A percentile compares a stretch with the other conserved stretches of the same genome.
Conservation (phyloP, 1,284 basidiomycete species). For the Coriolopsis trogii region DNA sequence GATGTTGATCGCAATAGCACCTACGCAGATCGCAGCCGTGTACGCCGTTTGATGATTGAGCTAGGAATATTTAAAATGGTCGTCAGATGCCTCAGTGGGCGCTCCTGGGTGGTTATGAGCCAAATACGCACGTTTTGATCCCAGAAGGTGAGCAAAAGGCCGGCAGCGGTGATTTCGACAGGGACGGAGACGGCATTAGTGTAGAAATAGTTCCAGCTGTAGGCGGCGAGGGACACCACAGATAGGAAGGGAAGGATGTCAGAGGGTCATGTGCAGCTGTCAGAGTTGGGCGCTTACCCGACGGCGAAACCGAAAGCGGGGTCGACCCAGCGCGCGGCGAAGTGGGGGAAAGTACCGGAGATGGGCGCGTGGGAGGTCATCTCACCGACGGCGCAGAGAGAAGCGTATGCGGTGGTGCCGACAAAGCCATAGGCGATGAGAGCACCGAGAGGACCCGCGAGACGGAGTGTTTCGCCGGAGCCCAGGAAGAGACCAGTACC, state of each 20-base stretch:
- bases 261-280: not conserved
- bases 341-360: slow-evolving; percentile 77
- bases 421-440: slow-evolving; percentile 64
- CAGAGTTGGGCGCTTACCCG: slow-evolving; percentile 24
- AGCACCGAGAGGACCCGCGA: slow-evolving; percentile 63
- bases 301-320: slow-evolving; percentile 75
- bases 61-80: slow-evolving; percentile 32
- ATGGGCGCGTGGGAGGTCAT: slow-evolving; percentile 75
- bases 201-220: slow-evolving; percentile 49
- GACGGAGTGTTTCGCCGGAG: slow-evolving; percentile 61
- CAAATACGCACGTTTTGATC: slow-evolving; percentile 51
- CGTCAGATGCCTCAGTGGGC: not conserved
- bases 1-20: slow-evolving; percentile 72
- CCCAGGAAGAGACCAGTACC: slow-evolving; percentile 85
- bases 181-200: slow-evolving; percentile 66
- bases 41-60: slow-evolving; percentile 58
- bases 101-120: not conserved
- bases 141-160: slow-evolving; percentile 80
- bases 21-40: slow-evolving; percentile 62
- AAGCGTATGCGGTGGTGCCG: slow-evolving; percentile 65
- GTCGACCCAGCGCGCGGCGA: slow-evolving; percentile 74
- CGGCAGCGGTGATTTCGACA: slow-evolving; percentile 77
- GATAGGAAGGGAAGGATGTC: not conserved
- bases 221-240: not conserved
- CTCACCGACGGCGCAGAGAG: slow-evolving; percentile 67